A percentile compares a stretch with the other conserved stretches of the same genome.
phyloP scores from a whole-genome alignment of 768 basidiomycete genomes.

The Lyophyllum atratum region DNA sequence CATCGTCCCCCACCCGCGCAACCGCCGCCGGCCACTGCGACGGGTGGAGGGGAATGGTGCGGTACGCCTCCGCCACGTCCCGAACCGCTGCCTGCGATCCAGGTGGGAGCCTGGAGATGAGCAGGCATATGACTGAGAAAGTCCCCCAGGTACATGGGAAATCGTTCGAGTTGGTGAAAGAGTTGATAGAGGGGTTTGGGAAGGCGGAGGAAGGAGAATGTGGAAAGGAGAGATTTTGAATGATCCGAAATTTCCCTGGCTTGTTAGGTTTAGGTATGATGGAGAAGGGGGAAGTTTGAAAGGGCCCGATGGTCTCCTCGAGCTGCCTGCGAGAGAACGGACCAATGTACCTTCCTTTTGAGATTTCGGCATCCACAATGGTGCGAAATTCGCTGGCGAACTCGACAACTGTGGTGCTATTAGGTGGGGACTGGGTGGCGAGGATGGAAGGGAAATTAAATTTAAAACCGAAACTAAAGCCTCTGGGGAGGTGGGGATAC shows the following conservation, averaged over 20 bases:
- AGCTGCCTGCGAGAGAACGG: constrained; percentile 11
- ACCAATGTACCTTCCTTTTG: constrained; percentile 18
- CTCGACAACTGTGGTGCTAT: too few relatives aligned
- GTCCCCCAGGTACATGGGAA: constrained; percentile 36
- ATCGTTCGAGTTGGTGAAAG: constrained; percentile 18
- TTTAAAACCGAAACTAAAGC: too few relatives aligned
- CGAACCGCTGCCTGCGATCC: constrained; percentile 7
- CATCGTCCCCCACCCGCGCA: not conserved
- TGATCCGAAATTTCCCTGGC: constrained; percentile 17
- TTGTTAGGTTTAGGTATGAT: constrained; percentile 25
- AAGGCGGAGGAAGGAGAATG: not conserved
- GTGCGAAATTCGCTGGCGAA: too few relatives aligned
- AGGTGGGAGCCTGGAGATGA: constrained; percentile 4
- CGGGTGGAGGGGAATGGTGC: constrained; percentile 2
- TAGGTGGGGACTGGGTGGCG: too few relatives aligned
- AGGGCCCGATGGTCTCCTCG: constrained; percentile 24
- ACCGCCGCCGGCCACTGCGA: not conserved
- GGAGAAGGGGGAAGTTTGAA: constrained; percentile 28
- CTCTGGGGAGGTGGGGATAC: too few relatives aligned
- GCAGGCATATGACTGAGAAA: constrained; percentile 3
- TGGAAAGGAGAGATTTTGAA: constrained; percentile 31
- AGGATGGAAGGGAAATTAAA: too few relatives aligned
- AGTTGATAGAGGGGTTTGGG: constrained; percentile 22
- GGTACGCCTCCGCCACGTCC: constrained; percentile 14
- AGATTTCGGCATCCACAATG: constrained; percentile 13